Evolutionary conservation across 2,329 filamentous ascomycete genomes (phyloP).

Genomic region (Ceratocystis papillata): DNA sequence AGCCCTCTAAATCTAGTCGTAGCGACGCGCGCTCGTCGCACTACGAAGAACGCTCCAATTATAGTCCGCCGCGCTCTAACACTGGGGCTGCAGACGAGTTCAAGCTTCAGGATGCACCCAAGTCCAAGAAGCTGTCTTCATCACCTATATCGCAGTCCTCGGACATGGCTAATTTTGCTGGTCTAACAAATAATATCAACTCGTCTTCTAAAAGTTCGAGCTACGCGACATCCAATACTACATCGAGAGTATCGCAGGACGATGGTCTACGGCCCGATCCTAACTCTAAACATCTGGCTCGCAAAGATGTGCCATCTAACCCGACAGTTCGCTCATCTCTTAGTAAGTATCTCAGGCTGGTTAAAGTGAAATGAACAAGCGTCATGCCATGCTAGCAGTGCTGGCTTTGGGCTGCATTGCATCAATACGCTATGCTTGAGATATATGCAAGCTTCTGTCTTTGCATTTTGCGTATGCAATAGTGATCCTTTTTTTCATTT

Average conservation of each 20-base stretch:
- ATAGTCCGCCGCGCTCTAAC: slow-evolving; percentile 30
- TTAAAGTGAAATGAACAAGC: neutral
- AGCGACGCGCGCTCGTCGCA: slow-evolving; percentile 35
- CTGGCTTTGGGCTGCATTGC: neutral
- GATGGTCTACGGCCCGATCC: slow-evolving; percentile 14
- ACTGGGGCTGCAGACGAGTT: slow-evolving; percentile 46
- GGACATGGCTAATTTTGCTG: slow-evolving; percentile 24
- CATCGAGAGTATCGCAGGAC: slow-evolving; percentile 18
- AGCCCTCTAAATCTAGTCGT: slow-evolving; percentile 38
- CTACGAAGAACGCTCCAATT: slow-evolving; percentile 23
- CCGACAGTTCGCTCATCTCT: slow-evolving; percentile 29
- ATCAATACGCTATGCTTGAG: neutral
- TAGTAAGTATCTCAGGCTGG: slow-evolving; percentile 32
- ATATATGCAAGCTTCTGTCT: neutral
- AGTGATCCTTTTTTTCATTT: neutral
- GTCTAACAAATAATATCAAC: slow-evolving; percentile 20
- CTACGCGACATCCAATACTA: slow-evolving; percentile 10
- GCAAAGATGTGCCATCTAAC: slow-evolving; percentile 51
- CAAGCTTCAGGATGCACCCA: slow-evolving; percentile 71
- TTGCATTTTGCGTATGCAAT: neutral
- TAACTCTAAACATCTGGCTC: slow-evolving; percentile 40
- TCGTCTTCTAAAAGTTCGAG: slow-evolving; percentile 21
- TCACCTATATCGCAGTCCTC: slow-evolving; percentile 31
- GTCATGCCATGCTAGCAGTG: neutral
- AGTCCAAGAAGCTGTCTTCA: slow-evolving; percentile 41